Evolutionary conservation across 2,329 filamentous ascomycete species (phyloP), one percentile per base, ranked within the genome.

Genomic region (Pyrenophora teres): DNA sequence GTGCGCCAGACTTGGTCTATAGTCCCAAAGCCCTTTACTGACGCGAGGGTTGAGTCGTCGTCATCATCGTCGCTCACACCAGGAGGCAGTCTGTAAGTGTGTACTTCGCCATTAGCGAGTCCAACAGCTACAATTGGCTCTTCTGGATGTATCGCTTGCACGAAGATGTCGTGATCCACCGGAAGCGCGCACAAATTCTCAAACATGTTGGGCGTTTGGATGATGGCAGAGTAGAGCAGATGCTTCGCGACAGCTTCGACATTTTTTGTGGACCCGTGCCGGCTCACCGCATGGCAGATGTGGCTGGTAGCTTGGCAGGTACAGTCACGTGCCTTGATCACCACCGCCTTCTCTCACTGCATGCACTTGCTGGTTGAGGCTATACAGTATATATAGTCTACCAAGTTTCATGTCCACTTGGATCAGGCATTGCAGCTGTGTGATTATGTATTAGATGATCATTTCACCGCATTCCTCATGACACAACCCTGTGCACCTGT

Each of bases 131-230:
- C 81, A 43, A 99, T 78, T 12, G 93, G 90, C 71, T 92, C 86
- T 0, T 82, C 83, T 1, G 94, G 92, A 71, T 99, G 94, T 16
- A 96, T 79, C 10, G 88, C 89, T 74, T 96, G 92, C 1, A 90
- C 77, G 77, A 99, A 97, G 65, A 99, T 81, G 69, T 97, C 94
- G 50, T 89, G 84, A 51, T 84, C 83, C 40, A 97, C 85, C 57
- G 92, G 92, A 39, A 97, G 84, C 21, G 89, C 91, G 80, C 93
- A 97, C 60, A 96, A 83, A 60, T 91, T 96, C 74, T 97, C 92
- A 70, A 95, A 90, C 90, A 95, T 95, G 67, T 58, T 45, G 16
- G 45, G 31, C 33, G 9, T 38, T 10, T 36, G 41, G 43, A 41
- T 46, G 48, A 13, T 49, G 47, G 30, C 23, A 19, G 35, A 27